A percentile compares a stretch with the other conserved stretches of the same genome.
These are phyloP conservation scores for Russula lepida DNA, from an alignment of 768 basidiomycete genomes.

Conservation along the genomic window DNA sequence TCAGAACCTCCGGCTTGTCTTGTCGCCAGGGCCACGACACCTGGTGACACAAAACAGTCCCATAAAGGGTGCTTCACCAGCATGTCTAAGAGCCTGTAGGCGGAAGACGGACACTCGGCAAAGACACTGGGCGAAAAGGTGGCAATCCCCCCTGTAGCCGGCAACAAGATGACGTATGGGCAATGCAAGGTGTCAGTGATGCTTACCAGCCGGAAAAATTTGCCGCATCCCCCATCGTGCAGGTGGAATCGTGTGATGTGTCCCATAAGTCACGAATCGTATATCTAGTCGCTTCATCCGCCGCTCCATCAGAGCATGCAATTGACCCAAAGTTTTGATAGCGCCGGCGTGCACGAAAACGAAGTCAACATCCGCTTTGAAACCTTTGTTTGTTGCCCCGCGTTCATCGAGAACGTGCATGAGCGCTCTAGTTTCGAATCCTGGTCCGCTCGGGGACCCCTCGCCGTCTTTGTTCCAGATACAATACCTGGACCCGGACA, in stretches of 20 bases:
- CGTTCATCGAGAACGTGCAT: slow-evolving; percentile 6
- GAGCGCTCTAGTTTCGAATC: slow-evolving; percentile 11
- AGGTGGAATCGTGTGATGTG: slow-evolving; percentile 44
- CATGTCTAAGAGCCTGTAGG: slow-evolving; percentile 41
- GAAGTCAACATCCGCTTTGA: slow-evolving; percentile 34
- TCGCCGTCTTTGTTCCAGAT: slow-evolving; percentile 18
- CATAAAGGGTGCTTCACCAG: slow-evolving; percentile 57
- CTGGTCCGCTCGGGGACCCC: neutral
- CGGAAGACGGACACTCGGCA: slow-evolving; percentile 41
- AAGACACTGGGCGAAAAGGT: slow-evolving; percentile 63
- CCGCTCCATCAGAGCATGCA: slow-evolving; percentile 44
- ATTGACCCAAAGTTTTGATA: slow-evolving; percentile 38
- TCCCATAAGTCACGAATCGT: slow-evolving; percentile 63
- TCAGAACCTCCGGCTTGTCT: slow-evolving; percentile 29
- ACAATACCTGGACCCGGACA: slow-evolving; percentile 8
- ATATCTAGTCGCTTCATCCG: slow-evolving; percentile 37
- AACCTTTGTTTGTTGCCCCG: slow-evolving; percentile 7
- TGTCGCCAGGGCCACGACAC: slow-evolving; percentile 49
- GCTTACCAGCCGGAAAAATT: slow-evolving; percentile 60
- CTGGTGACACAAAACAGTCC: slow-evolving; percentile 58
- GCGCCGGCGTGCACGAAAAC: slow-evolving; percentile 64
- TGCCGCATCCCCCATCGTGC: slow-evolving; percentile 54
- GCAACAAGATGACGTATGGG: neutral
- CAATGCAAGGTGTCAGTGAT: neutral
- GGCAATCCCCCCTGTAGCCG: slow-evolving; percentile 52